Evolutionary conservation across 208 protist species (phyloP), one percentile per base, ranked within the genome.

Genomic region (Zelonia costaricensis): DNA sequence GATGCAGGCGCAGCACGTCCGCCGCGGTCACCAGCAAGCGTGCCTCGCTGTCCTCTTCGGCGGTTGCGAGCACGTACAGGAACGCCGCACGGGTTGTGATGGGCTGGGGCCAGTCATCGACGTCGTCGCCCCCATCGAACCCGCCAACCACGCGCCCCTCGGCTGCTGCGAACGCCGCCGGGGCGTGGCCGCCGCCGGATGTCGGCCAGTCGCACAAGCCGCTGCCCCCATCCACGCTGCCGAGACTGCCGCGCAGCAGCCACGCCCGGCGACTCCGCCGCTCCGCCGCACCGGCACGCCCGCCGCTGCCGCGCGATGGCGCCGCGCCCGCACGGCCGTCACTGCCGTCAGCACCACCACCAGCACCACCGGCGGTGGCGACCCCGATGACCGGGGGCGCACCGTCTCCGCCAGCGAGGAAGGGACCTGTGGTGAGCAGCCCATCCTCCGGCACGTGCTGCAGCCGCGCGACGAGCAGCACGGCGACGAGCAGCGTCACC

Each of bases 381-480:
- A n/a, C n/a, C n/a, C n/a, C n/a, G n/a, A n/a, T n/a, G n/a, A n/a
- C n/a, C n/a, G n/a, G n/a, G n/a, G n/a, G n/a, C n/a, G n/a, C n/a
- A n/a, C n/a, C n/a, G n/a, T n/a, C n/a, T n/a, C n/a, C n/a, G n/a
- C n/a, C n/a, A n/a, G n/a, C n/a, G n/a, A n/a, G n/a, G 42, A 66
- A 59, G 13, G 49, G 47, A 44, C 15, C 48, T 25, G 48, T 36
- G 4, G 48, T 39, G 3, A 76, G 27, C 30, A 69, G 57, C 1
- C 69, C 62, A 16, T 69, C 69, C n/a, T 77, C 71, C 13, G 64
- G 65, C 52, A 61, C 52, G 23, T 63, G 60, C 35, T 75, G 68
- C 58, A 75, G 57, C 25, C 56, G 61, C 25, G 74, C 56, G 22
- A 72, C 68, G 36, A 80, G 51, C 48, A 75, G 56, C 28, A 72